Evolutionary conservation across 176 grass and related monocot genomes (phyloP).

Genomic region (Carex pumila): DNA sequence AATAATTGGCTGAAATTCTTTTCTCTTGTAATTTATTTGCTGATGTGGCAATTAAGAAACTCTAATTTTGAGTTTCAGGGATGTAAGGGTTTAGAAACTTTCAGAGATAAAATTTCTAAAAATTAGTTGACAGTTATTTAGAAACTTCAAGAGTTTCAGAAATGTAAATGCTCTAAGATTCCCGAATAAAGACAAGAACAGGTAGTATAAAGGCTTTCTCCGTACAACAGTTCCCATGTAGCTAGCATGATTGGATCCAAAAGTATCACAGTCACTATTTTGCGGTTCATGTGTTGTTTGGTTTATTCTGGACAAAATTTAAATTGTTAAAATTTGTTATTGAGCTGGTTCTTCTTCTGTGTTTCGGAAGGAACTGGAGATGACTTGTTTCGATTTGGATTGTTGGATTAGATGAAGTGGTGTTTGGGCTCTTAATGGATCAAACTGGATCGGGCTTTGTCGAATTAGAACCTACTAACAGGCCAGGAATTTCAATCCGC

Average conservation of each 20-base stretch:
- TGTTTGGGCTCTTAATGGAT: neutral
- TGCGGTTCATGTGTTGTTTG: conserved; percentile 4
- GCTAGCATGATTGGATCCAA: neutral
- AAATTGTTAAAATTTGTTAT: neutral
- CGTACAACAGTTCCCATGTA: neutral
- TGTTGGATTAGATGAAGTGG: neutral
- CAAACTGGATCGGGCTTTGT: neutral
- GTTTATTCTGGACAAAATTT: neutral
- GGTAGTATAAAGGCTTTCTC: neutral
- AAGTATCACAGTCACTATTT: neutral
- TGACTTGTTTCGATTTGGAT: neutral
- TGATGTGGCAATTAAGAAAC: too few relatives aligned
- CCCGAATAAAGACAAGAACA: neutral
- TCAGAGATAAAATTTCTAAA: too few relatives aligned
- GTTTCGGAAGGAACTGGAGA: neutral
- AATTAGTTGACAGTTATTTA: too few relatives aligned
- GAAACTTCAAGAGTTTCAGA: too few relatives aligned
- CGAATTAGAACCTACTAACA: neutral
- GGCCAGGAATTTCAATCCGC: neutral
- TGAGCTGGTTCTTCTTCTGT: neutral
- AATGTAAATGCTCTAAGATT: too few relatives aligned
- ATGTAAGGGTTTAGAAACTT: too few relatives aligned
- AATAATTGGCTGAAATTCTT: too few relatives aligned
- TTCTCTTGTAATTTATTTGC: too few relatives aligned
- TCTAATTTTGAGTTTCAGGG: too few relatives aligned